These are phyloP conservation scores for Phytophthora parvispora DNA, from an alignment of 352 stramenopile species.

Conservation along the genomic window DNA sequence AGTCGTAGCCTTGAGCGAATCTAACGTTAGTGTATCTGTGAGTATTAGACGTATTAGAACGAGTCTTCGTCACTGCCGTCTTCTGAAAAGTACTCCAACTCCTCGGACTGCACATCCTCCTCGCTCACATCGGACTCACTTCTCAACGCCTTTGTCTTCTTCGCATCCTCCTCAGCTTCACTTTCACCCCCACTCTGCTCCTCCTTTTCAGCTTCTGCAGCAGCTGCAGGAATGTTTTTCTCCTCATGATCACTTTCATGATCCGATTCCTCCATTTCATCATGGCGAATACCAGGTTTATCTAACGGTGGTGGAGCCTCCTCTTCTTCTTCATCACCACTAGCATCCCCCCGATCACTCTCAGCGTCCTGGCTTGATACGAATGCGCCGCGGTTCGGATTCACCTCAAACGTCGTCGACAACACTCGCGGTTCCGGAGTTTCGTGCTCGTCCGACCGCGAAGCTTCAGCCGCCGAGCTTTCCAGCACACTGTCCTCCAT, in stretches of 20 bases:
- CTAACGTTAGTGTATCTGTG: conserved; percentile 5
- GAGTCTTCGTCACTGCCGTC: conserved; percentile 85
- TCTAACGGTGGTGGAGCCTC: not conserved
- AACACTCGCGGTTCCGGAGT: not conserved
- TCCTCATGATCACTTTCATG: conserved; percentile 9
- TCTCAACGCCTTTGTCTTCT: conserved; percentile 51
- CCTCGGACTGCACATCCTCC: conserved; percentile 78
- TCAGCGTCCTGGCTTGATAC: conserved; percentile 24
- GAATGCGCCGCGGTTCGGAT: conserved; percentile 26
- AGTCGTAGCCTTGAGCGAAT: conserved; percentile 8
- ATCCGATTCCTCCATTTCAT: conserved; percentile 1
- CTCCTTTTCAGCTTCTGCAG: not conserved
- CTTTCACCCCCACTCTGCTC: conserved; percentile 5
- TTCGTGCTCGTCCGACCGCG: conserved; percentile 35
- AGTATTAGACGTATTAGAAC: conserved; percentile 56
- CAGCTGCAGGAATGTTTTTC: not conserved
- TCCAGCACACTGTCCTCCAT: conserved; percentile 27
- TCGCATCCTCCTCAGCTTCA: conserved; percentile 40
- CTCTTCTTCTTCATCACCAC: not conserved
- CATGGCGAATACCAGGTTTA: conserved; percentile 3
- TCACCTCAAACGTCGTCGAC: conserved; percentile 11
- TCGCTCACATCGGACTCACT: conserved; percentile 67
- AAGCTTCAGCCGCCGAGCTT: conserved; percentile 46
- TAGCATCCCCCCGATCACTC: conserved; percentile 15
- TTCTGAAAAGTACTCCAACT: conserved; percentile 89